phyloP scores from a whole-genome alignment of 768 basidiomycete genomes.

The Imleria badia region DNA sequence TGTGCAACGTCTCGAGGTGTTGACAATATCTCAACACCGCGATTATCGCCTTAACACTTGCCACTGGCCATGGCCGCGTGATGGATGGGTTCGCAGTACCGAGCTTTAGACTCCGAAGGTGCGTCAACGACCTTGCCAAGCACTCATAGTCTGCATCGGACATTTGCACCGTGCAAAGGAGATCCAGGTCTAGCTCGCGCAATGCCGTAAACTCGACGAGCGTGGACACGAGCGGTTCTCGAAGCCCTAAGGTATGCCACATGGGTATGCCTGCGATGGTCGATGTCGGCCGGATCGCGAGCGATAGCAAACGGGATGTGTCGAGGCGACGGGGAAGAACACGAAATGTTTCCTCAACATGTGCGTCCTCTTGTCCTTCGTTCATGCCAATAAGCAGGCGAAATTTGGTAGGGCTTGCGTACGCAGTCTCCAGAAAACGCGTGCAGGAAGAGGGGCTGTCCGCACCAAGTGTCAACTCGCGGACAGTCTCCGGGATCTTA shows the following conservation, averaged over 20 bases:
- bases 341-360: slow-evolving; percentile 5
- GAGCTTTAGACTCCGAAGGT: slow-evolving; percentile 14
- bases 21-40: slow-evolving; percentile 13
- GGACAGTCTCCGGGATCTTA: slow-evolving; percentile 11
- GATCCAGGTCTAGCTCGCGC: slow-evolving; percentile 18
- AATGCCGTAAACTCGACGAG: slow-evolving; percentile 14
- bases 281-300: slow-evolving; percentile 7
- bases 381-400: slow-evolving; percentile 7
- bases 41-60: slow-evolving; percentile 11
- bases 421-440: slow-evolving; percentile 6
- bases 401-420: slow-evolving; percentile 12
- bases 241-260: slow-evolving; percentile 3
- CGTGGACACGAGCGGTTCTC: background rate
- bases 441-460: slow-evolving; percentile 3
- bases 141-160: slow-evolving; percentile 9
- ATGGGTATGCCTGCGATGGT: background rate
- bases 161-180: slow-evolving; percentile 7
- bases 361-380: background rate
- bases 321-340: slow-evolving; percentile 14
- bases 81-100: slow-evolving; percentile 11
- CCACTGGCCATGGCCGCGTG: slow-evolving; percentile 1
- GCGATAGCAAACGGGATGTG: background rate
- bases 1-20: slow-evolving; percentile 12
- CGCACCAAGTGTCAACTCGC: slow-evolving; percentile 7
- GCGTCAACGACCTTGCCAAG: slow-evolving; percentile 10